Conservation (phyloP, 2,329 filamentous ascomycete genomes). For the Aspergillus fumigatiaffinis region DNA sequence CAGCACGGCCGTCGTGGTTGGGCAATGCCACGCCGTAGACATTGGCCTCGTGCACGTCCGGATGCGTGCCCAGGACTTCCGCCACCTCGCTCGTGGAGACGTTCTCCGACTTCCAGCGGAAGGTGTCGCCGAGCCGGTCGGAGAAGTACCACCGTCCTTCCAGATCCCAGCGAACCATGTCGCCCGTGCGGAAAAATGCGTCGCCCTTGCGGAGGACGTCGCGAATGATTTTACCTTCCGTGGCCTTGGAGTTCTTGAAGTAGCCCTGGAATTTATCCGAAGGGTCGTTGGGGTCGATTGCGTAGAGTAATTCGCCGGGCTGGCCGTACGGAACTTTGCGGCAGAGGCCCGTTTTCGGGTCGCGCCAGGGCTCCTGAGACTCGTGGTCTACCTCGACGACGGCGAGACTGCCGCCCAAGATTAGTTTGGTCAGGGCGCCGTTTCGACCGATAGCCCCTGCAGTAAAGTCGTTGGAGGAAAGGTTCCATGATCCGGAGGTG, state of each 20-base stretch:
- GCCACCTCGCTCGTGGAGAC: conserved; percentile 78
- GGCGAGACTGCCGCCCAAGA: conserved; percentile 51
- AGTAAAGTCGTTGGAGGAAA: conserved; percentile 66
- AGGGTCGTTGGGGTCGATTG: conserved; percentile 63
- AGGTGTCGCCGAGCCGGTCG: conserved; percentile 58
- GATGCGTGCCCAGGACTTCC: conserved; percentile 66
- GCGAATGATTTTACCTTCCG: conserved; percentile 68
- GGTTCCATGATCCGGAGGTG: conserved; percentile 66
- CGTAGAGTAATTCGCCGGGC: conserved; percentile 71
- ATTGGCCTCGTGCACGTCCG: conserved; percentile 69
- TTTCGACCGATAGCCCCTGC: conserved; percentile 75
- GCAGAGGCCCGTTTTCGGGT: conserved; percentile 68
- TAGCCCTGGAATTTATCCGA: conserved; percentile 73
- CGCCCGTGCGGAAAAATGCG: conserved; percentile 79
- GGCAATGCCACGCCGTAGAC: conserved; percentile 80
- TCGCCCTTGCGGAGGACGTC: conserved; percentile 72
- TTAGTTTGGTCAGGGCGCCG: conserved; percentile 57
- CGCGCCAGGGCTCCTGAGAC: conserved; percentile 64
- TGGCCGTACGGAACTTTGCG: conserved; percentile 55
- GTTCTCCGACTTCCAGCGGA: conserved; percentile 68
- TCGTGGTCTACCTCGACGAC: conserved; percentile 69
- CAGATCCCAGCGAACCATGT: conserved; percentile 66
- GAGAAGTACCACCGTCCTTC: conserved; percentile 75
- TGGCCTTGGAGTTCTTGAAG: conserved; percentile 68
- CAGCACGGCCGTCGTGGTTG: conserved; percentile 76